A percentile compares a stretch with the other conserved stretches of the same genome.
Conservation (phyloP, 257 asterid species). For the Salvia hispanica region DNA sequence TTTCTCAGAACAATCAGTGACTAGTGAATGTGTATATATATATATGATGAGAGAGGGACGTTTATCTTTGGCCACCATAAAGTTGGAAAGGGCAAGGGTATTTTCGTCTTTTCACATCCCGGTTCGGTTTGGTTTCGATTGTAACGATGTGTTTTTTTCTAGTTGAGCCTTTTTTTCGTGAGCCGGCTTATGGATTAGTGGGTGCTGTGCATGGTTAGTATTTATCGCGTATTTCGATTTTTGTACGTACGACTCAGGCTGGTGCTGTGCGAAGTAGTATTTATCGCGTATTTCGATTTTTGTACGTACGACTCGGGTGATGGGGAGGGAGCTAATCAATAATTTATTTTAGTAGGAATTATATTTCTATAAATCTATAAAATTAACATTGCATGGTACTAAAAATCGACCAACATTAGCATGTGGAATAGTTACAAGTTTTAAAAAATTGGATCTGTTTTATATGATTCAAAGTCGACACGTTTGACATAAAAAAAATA, state of each 20-base stretch:
- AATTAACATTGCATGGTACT: background rate
- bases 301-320: no score
- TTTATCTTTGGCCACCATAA: constrained; percentile 22
- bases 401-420: background rate
- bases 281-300: no score
- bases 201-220: no score
- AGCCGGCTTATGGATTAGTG: no score
- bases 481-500: no score
- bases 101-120: constrained; percentile 25
- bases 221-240: no score
- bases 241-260: no score
- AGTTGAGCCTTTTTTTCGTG: no score
- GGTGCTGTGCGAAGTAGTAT: no score
- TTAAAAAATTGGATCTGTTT: background rate
- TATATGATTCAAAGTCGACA: background rate
- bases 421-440: background rate
- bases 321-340: no score
- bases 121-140: background rate
- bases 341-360: no score
- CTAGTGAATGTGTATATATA: constrained; percentile 23
- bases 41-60: constrained; percentile 39
- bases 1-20: constrained; percentile 21
- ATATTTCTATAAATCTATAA: background rate
- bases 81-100: background rate
- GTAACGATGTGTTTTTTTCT: background rate